These are phyloP conservation scores for Linderina pennispora DNA, from an alignment of 192 early-diverging fungal species.

Conservation along the genomic window DNA sequence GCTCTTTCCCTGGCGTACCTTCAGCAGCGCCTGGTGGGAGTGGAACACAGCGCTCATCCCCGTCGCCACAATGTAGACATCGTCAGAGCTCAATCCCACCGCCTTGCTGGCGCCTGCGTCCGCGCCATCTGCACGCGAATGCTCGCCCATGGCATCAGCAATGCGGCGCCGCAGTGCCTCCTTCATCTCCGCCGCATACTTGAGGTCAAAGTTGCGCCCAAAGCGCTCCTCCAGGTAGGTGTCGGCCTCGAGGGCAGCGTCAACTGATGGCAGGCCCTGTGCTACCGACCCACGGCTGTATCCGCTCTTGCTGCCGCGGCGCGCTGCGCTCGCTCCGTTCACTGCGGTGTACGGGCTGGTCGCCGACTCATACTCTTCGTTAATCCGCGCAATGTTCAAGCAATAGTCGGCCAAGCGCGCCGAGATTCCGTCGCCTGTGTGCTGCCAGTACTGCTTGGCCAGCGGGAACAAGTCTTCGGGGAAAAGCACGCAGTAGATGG, in stretches of 20 bases:
- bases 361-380: slow-evolving; percentile 37
- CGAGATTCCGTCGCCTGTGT: slow-evolving; percentile 83
- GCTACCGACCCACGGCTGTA: background rate
- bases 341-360: slow-evolving; percentile 5
- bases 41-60: slow-evolving; percentile 96
- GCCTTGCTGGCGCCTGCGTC: slow-evolving; percentile 47
- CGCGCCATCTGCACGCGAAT: slow-evolving; percentile 36
- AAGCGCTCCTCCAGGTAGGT: slow-evolving; percentile 89
- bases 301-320: slow-evolving; percentile 10
- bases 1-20: slow-evolving; percentile 52
- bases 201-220: slow-evolving; percentile 78
- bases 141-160: slow-evolving; percentile 59
- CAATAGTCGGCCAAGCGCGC: slow-evolving; percentile 83
- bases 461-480: slow-evolving; percentile 57
- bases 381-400: slow-evolving; percentile 59
- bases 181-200: slow-evolving; percentile 69
- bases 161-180: slow-evolving; percentile 70
- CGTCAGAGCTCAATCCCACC: slow-evolving; percentile 59
- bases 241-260: slow-evolving; percentile 20
- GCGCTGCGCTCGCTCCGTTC: background rate
- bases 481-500: slow-evolving; percentile 69
- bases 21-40: slow-evolving; percentile 64
- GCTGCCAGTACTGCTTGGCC: slow-evolving; percentile 97
- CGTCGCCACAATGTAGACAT: slow-evolving; percentile 83
- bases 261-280: slow-evolving; percentile 14